A percentile compares a stretch with the other conserved stretches of the same genome.
Evolutionary conservation across 176 grass and related monocot species (phyloP).

Genomic region (Typha latifolia): DNA sequence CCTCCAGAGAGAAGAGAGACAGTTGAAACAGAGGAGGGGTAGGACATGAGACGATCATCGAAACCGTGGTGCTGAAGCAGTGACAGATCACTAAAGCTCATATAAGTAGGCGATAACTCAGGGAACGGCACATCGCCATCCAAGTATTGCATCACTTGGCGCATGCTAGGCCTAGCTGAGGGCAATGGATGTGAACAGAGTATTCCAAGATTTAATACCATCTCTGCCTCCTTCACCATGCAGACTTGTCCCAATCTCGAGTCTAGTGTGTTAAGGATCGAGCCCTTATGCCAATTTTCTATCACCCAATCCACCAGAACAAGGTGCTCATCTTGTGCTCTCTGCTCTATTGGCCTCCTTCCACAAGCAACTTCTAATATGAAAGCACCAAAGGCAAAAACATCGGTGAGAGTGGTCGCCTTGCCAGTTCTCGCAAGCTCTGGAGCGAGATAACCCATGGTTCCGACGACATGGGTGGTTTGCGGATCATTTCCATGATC

Average conservation of each 20-base stretch:
- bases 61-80: slow-evolving; percentile 4
- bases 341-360: too few species aligned
- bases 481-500: slow-evolving; percentile 25
- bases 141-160: slow-evolving; percentile 32
- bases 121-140: slow-evolving; percentile 10
- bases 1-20: not conserved
- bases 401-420: slow-evolving; percentile 17
- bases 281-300: too few species aligned
- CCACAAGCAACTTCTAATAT: slow-evolving; percentile 18
- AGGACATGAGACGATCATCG: slow-evolving; percentile 1
- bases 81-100: not conserved
- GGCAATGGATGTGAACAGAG: slow-evolving; percentile 19
- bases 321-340: too few species aligned
- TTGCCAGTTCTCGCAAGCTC: slow-evolving; percentile 12
- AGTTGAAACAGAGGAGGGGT: not conserved
- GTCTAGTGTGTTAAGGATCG: too few species aligned
- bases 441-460: slow-evolving; percentile 29
- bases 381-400: slow-evolving; percentile 31
- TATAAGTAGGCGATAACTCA: not conserved
- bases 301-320: too few species aligned
- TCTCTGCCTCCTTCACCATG: not conserved
- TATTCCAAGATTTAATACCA: too few species aligned
- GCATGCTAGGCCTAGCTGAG: slow-evolving; percentile 29
- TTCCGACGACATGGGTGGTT: slow-evolving; percentile 24
- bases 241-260: too few species aligned